Percentiles rank a stretch among this genome's conserved stretches.
Evolutionary conservation across 2,329 filamentous ascomycete genomes (phyloP).

Genomic region (Cladosporium sp.): DNA sequence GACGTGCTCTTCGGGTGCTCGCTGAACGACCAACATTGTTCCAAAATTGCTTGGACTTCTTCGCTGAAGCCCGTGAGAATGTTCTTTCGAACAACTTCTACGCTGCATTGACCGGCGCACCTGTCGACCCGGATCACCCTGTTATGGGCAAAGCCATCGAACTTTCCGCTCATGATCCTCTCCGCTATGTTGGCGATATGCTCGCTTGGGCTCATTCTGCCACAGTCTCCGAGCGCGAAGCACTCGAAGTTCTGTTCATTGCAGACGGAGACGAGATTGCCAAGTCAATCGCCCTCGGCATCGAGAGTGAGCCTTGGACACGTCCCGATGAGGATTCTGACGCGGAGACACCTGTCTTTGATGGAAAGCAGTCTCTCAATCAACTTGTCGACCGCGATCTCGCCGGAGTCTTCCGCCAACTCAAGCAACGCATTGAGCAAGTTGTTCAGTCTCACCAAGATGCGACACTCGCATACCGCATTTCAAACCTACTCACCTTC

Average conservation of each 20-base stretch:
- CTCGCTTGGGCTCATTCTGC: slow-evolving; percentile 94
- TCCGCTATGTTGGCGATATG: slow-evolving; percentile 95
- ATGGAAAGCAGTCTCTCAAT: slow-evolving; percentile 75
- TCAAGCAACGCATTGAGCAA: slow-evolving; percentile 87
- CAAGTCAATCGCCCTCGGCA: slow-evolving; percentile 72
- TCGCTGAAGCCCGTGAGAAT: slow-evolving; percentile 83
- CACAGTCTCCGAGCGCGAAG: slow-evolving; percentile 88
- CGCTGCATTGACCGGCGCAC: slow-evolving; percentile 73
- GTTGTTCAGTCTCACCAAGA: slow-evolving; percentile 92
- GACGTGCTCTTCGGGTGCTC: slow-evolving; percentile 77
- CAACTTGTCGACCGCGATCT: slow-evolving; percentile 85
- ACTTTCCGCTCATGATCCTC: slow-evolving; percentile 81
- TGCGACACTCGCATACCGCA: slow-evolving; percentile 79
- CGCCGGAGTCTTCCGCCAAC: slow-evolving; percentile 71
- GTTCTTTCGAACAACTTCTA: slow-evolving; percentile 87
- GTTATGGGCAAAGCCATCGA: slow-evolving; percentile 78
- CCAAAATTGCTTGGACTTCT: slow-evolving; percentile 88
- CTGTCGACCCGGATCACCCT: slow-evolving; percentile 51
- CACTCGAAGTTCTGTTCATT: slow-evolving; percentile 85
- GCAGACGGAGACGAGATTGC: slow-evolving; percentile 85
- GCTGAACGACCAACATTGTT: slow-evolving; percentile 88
- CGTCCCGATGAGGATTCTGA: slow-evolving; percentile 49
- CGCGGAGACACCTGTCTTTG: slow-evolving; percentile 54
- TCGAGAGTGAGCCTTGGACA: slow-evolving; percentile 77
- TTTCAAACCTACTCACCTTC: slow-evolving; percentile 84